Conservation (phyloP, 495 filamentous ascomycete genomes). For the Penicillium coffeae region DNA sequence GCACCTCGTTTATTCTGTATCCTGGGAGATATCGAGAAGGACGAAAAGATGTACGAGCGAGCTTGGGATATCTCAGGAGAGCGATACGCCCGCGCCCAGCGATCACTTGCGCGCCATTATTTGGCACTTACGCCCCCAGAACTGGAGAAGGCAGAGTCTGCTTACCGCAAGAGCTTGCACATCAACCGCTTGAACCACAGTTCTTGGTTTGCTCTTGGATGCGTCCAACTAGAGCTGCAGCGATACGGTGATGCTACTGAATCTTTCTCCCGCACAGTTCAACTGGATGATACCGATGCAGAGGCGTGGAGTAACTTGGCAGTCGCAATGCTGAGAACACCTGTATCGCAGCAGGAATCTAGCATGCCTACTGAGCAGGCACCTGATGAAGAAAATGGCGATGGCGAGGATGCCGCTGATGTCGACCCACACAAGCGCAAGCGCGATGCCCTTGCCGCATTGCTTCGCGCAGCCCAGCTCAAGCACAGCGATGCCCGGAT, state of each 20-base stretch:
- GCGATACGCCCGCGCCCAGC: slow-evolving; percentile 82
- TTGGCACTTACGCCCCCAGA: slow-evolving; percentile 55
- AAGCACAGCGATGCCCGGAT: slow-evolving; percentile 84
- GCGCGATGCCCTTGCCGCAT: slow-evolving; percentile 71
- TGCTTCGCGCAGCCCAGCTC: slow-evolving; percentile 76
- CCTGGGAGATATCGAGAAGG: slow-evolving; percentile 80
- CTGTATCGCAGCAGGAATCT: slow-evolving; percentile 32
- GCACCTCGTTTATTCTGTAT: slow-evolving; percentile 91
- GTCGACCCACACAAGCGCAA: slow-evolving; percentile 57
- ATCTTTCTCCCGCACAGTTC: slow-evolving; percentile 75
- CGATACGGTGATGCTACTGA: slow-evolving; percentile 78
- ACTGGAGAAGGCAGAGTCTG: slow-evolving; percentile 65
- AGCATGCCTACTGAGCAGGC: slow-evolving; percentile 36
- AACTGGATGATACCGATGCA: slow-evolving; percentile 81
- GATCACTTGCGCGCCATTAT: slow-evolving; percentile 76
- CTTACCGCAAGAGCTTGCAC: slow-evolving; percentile 70
- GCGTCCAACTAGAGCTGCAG: slow-evolving; percentile 73
- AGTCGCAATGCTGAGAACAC: slow-evolving; percentile 62
- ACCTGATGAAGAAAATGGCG: slow-evolving; percentile 18
- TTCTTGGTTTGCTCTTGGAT: slow-evolving; percentile 87
- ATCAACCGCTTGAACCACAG: slow-evolving; percentile 77
- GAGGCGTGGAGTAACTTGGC: slow-evolving; percentile 95
- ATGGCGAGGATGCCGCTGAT: slow-evolving; percentile 20
- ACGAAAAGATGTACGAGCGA: slow-evolving; percentile 69
- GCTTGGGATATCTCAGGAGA: slow-evolving; percentile 83